Conservation (phyloP, 2,329 filamentous ascomycete genomes). For the Beauveria rudraprayagi region DNA sequence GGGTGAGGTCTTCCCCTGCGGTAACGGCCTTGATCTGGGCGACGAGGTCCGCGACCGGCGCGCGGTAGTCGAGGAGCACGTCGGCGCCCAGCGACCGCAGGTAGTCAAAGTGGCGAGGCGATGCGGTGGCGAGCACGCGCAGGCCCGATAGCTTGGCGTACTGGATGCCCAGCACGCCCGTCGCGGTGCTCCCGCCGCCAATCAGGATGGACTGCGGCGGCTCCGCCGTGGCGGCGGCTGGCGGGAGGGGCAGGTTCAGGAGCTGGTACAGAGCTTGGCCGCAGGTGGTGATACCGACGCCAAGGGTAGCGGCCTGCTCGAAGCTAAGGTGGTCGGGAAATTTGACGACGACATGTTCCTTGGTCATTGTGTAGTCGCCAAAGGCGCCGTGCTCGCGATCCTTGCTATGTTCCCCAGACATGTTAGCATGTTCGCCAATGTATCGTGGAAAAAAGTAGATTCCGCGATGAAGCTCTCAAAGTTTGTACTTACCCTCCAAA, state of each 20-base stretch:
- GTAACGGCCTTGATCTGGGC: background rate
- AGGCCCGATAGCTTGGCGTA: slow-evolving; percentile 33
- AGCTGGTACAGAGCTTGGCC: slow-evolving; percentile 40
- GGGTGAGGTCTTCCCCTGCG: background rate
- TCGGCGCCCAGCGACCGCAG: slow-evolving; percentile 36
- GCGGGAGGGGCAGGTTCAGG: slow-evolving; percentile 39
- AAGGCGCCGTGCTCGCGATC: slow-evolving; percentile 36
- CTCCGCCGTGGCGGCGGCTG: slow-evolving; percentile 26
- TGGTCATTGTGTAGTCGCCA: slow-evolving; percentile 28
- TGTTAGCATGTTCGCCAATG: background rate
- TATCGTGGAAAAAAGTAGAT: background rate
- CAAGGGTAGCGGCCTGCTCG: slow-evolving; percentile 37
- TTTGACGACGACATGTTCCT: slow-evolving; percentile 33
- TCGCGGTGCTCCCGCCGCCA: slow-evolving; percentile 45
- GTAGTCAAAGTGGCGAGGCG: slow-evolving; percentile 29
- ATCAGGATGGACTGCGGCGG: slow-evolving; percentile 28
- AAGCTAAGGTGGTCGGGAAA: slow-evolving; percentile 38
- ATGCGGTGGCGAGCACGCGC: slow-evolving; percentile 32
- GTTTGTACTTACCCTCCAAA: slow-evolving; percentile 23
- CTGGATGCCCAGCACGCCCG: slow-evolving; percentile 43
- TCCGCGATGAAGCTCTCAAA: background rate
- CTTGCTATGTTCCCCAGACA: background rate
- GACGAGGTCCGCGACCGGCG: background rate
- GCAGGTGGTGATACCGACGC: slow-evolving; percentile 34
- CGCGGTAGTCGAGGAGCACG: slow-evolving; percentile 36